phyloP scores from a whole-genome alignment of 176 grass and related monocot species.

The Bromus sterilis region DNA sequence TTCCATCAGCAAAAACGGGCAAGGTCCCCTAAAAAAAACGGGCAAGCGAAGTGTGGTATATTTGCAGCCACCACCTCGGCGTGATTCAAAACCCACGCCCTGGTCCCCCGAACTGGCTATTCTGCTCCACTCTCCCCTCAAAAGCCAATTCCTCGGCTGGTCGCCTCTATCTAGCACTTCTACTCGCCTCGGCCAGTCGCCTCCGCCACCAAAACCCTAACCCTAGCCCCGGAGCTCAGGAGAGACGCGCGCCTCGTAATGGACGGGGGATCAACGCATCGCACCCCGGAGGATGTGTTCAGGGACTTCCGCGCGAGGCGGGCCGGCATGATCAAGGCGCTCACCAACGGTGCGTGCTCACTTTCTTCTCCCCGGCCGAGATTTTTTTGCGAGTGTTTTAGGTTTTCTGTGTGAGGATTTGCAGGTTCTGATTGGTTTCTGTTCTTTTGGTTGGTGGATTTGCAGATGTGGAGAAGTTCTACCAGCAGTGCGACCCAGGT shows the following conservation, averaged over 20 bases:
- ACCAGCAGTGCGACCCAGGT: conserved; percentile 90
- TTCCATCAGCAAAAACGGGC: background rate
- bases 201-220: conserved; percentile 44
- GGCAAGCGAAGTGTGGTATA: background rate
- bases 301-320: conserved; percentile 82
- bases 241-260: background rate
- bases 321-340: conserved; percentile 89
- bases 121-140: background rate
- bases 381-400: background rate
- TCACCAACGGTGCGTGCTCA: conserved; percentile 53
- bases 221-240: conserved; percentile 30
- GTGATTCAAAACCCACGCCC: conserved; percentile 8
- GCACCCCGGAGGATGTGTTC: conserved; percentile 89
- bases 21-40: background rate
- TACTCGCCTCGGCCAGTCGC: background rate
- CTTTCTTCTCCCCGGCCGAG: background rate
- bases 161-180: conserved; percentile 13
- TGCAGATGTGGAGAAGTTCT: conserved; percentile 92
- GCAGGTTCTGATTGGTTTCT: background rate
- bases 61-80: background rate
- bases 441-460: conserved; percentile 3
- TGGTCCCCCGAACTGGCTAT: conserved; percentile 10
- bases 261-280: conserved; percentile 47
- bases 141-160: conserved; percentile 8
- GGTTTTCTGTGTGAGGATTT: background rate